Base-by-base conservation (phyloP, 768 basidiomycete genomes). In the Tulasnella sp. region DNA sequence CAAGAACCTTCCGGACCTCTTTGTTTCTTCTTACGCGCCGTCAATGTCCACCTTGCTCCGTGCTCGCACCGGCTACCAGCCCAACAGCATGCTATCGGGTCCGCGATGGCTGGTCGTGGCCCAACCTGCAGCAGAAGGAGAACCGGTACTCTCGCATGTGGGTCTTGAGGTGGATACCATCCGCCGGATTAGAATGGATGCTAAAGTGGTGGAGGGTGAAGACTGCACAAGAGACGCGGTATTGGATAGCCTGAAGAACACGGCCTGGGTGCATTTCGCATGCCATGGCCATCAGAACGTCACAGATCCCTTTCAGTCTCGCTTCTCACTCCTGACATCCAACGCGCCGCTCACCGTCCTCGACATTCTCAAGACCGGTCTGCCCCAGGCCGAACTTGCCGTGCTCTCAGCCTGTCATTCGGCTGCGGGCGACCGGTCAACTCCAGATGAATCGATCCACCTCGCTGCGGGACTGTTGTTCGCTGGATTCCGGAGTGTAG, bases 391-490 rank as follows among this genome's bases (percentile, higher is more conserved):
- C 17, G 24, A 50, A 44, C 48, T 58, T 34, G 56, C 56, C 9
- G 43, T 58, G 11, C 56, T 58, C 27, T 58, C 56, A 7, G 56
- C 56, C 8, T 58, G 56, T 27, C 56, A 58, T 24, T 34, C 45
- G 9, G 56, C 56, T 17, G 9, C 25, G 25, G 22, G 38, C 21
- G 29, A 43, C 3, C 38, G 25, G 17, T 34, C 34, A 27, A 43
- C 38, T 3, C 56, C 56, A 10, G 44, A 58, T 44, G 56, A 58
- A 50, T 27, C 56, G 48, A 25, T 58, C 22, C 43, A 58, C 30
- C 43, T 58, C 31, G 56, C 56, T 21, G 56, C 56, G 17, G 56
- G n/a, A n/a, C n/a, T 58, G 19, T 27, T 45, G 34, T 43, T 58
- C 4, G 48, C 48, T n/a, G 56, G 56, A 9, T 58, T 58, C 46